These are phyloP conservation scores for Eutypa lata DNA, from an alignment of 2,329 filamentous ascomycete species.

Conservation along the genomic window DNA sequence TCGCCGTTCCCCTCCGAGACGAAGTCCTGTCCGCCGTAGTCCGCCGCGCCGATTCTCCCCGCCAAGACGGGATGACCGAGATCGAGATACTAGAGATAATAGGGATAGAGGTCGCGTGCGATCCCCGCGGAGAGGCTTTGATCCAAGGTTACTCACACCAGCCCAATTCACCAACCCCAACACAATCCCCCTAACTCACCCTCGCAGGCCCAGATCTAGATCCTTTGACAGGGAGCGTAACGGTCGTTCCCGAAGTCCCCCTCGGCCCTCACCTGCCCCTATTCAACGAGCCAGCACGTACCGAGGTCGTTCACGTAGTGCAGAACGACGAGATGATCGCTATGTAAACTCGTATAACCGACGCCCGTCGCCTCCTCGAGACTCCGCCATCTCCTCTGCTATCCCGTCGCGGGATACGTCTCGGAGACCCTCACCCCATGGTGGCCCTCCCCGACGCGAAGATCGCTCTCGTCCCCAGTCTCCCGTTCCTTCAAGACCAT, in stretches of 20 bases:
- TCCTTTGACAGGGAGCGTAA: constrained; percentile 46
- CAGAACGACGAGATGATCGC: constrained; percentile 46
- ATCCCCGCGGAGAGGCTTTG: constrained; percentile 38
- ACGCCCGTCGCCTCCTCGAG: constrained; percentile 46
- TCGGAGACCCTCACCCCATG: constrained; percentile 51
- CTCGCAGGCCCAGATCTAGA: constrained; percentile 48
- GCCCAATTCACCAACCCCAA: constrained; percentile 17
- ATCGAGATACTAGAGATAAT: constrained; percentile 24
- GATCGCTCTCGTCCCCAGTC: constrained; percentile 47
- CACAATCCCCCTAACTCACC: constrained; percentile 22
- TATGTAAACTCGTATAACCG: constrained; percentile 37
- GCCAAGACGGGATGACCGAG: constrained; percentile 36
- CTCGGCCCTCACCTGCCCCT: constrained; percentile 36
- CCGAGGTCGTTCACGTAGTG: constrained; percentile 51
- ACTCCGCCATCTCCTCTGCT: constrained; percentile 47
- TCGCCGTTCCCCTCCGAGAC: constrained; percentile 29
- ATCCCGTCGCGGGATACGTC: constrained; percentile 50
- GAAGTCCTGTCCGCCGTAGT: constrained; percentile 32
- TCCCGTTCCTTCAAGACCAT: constrained; percentile 28
- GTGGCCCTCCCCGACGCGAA: constrained; percentile 40
- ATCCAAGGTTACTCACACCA: constrained; percentile 33
- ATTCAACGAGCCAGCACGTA: constrained; percentile 42
- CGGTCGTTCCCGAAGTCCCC: constrained; percentile 26
- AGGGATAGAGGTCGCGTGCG: constrained; percentile 32
- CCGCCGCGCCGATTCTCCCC: constrained; percentile 35